Conservation (phyloP, 805 yeast genomes). For the Dipodascus geniculatus region DNA sequence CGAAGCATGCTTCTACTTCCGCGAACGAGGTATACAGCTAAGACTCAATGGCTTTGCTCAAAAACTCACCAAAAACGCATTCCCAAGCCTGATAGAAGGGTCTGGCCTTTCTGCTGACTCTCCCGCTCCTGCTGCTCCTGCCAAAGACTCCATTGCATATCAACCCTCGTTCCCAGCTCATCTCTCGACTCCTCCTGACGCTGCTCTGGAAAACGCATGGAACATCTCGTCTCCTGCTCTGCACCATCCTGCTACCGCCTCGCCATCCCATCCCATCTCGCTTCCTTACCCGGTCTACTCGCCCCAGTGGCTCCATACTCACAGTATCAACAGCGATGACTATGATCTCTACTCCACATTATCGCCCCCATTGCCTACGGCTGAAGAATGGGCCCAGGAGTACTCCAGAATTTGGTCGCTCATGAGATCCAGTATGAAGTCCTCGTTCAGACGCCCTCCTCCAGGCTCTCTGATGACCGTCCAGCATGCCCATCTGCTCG, state of each 20-base stretch:
- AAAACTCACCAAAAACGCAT: conserved; percentile 25
- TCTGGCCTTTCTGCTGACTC: too few species aligned
- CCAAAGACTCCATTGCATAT: too few species aligned
- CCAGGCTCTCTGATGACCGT: conserved; percentile 53
- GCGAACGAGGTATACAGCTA: conserved; percentile 50
- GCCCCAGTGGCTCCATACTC: neutral
- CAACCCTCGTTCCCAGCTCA: neutral
- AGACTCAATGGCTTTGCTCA: conserved; percentile 60
- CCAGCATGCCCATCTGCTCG: conserved; percentile 45
- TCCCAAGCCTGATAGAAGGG: conserved; percentile 8
- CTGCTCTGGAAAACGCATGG: neutral
- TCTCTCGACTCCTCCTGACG: neutral
- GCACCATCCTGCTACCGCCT: too few species aligned
- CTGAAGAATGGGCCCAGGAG: conserved; percentile 59
- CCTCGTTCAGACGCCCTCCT: conserved; percentile 58
- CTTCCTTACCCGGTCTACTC: conserved; percentile 1
- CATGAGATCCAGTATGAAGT: conserved; percentile 47
- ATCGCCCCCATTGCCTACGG: conserved; percentile 33
- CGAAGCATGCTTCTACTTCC: conserved; percentile 72
- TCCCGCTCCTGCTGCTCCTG: too few species aligned
- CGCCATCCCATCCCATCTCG: too few species aligned
- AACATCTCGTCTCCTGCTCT: too few species aligned
- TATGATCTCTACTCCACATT: neutral
- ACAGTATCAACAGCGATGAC: neutral
- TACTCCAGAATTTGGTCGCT: conserved; percentile 48